Base-by-base conservation (phyloP, 371 early-diverging fungal genomes). In the Lichtheimia ramosa region DNA sequence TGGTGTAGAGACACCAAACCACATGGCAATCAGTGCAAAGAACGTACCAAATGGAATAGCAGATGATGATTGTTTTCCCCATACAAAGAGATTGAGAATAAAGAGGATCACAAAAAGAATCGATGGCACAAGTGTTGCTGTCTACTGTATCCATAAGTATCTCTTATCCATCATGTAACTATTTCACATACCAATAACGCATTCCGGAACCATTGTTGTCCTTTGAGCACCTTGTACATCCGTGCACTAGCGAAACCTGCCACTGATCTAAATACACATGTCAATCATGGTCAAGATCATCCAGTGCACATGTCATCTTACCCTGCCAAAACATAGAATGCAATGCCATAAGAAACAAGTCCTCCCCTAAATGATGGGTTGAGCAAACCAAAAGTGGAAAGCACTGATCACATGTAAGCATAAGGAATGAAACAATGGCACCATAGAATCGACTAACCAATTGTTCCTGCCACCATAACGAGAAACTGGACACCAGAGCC, bases 21-120 rank as follows among this genome's bases (percentile, higher is more conserved):
- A 93, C 68, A 93, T 75, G 14, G 75, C 73, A 27, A 89, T 75
- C 48, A 95, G 62, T 0, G 89, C 90, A 62, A 95, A 58, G 59
- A 93, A 81, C 4, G 94, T 91, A 53, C 90, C 87, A 70, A 93
- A 89, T 0, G 92, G 92, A 55, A 93, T 87, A 34, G 94, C 93
- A 4, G 82, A 83, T 12, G 93, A 92, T 8, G 93, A 92, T 21
- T 85, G 72, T 28, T 85, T 75, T 39, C 80, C 85, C 83, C 91
- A 86, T 39, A 92, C 79, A 71, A 93, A 86, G 61, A 91, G 66
- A 75, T 93, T 92, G 55, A 93, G 82, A 58, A 81, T 48, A 48
- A 84, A 76, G 51, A 80, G 73, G 13, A 79, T 49, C 20, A 61
- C 64, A 51, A 81, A 64, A 43, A 85, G 24, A 23, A 71, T 63